These are phyloP conservation scores for Crithidia acanthocephali DNA, from an alignment of 208 protist genomes.

Conservation along the genomic window DNA sequence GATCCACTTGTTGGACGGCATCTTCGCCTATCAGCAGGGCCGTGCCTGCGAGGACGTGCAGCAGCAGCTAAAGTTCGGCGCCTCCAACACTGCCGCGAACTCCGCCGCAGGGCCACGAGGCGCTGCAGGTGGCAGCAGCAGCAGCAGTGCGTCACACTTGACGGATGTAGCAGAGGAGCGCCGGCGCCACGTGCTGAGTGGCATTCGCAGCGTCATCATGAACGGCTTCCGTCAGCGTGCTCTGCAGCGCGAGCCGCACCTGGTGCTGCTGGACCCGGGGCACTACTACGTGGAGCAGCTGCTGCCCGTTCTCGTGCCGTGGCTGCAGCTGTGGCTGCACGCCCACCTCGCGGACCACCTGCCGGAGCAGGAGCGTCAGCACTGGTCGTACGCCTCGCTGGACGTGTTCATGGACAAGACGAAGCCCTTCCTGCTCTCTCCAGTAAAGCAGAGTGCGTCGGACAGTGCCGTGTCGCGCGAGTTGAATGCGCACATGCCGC, in stretches of 20 bases:
- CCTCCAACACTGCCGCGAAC: conserved; percentile 1
- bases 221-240: conserved; percentile 65
- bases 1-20: conserved; percentile 93
- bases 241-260: conserved; percentile 90
- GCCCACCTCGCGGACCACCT: conserved; percentile 36
- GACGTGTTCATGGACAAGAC: conserved; percentile 36
- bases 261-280: conserved; percentile 87
- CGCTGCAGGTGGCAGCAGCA: background rate
- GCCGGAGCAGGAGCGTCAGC: conserved; percentile 24
- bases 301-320: conserved; percentile 86
- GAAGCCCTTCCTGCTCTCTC: conserved; percentile 35
- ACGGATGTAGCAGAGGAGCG: conserved; percentile 9
- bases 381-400: conserved; percentile 10
- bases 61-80: conserved; percentile 32
- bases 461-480: conserved; percentile 25
- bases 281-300: conserved; percentile 87
- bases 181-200: conserved; percentile 22
- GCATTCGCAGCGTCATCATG: conserved; percentile 53
- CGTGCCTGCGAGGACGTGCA: conserved; percentile 40
- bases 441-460: conserved; percentile 23
- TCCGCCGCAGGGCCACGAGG: background rate
- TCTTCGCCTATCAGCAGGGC: conserved; percentile 80
- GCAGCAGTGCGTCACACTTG: background rate
- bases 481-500: conserved; percentile 43
- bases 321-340: conserved; percentile 91